Percentiles rank a stretch among this genome's conserved stretches.
Conservation (phyloP, 176 grass and related monocot species). For the Eremochloa ophiuroides region DNA sequence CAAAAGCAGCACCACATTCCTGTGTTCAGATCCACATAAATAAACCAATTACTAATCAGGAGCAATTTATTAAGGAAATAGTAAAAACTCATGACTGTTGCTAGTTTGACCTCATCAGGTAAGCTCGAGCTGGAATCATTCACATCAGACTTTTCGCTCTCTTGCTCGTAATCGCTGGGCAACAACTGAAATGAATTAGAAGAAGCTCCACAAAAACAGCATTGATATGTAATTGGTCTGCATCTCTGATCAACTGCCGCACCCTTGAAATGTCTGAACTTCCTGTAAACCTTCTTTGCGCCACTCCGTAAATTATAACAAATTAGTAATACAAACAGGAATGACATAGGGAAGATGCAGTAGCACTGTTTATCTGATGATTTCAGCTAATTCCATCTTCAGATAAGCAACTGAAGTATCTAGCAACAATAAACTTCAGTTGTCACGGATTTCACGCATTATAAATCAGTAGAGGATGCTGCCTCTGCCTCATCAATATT, state of each 20-base stretch:
- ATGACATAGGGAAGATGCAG: not conserved
- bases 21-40: slow-evolving; percentile 27
- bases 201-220: slow-evolving; percentile 72
- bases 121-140: slow-evolving; percentile 26
- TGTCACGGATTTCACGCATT: not conserved
- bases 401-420: not conserved
- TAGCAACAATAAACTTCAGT: not conserved
- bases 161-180: slow-evolving; percentile 44
- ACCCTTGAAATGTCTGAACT: slow-evolving; percentile 58
- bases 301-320: slow-evolving; percentile 53
- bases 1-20: slow-evolving; percentile 86
- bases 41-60: slow-evolving; percentile 25
- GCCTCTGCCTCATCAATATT: not conserved
- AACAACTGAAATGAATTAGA: slow-evolving; percentile 66
- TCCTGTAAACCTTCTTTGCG: slow-evolving; percentile 71
- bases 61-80: slow-evolving; percentile 1
- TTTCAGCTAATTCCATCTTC: not conserved
- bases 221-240: slow-evolving; percentile 41
- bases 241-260: slow-evolving; percentile 40
- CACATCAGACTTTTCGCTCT: slow-evolving; percentile 33
- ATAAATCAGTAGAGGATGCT: too few species aligned
- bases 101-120: slow-evolving; percentile 50
- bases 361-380: not conserved
- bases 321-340: slow-evolving; percentile 17
- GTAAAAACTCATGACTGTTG: slow-evolving; percentile 13